Evolutionary conservation across 2,329 filamentous ascomycete genomes (phyloP), one percentile per base, ranked within the genome.

Genomic region (Clarireedia paspali): DNA sequence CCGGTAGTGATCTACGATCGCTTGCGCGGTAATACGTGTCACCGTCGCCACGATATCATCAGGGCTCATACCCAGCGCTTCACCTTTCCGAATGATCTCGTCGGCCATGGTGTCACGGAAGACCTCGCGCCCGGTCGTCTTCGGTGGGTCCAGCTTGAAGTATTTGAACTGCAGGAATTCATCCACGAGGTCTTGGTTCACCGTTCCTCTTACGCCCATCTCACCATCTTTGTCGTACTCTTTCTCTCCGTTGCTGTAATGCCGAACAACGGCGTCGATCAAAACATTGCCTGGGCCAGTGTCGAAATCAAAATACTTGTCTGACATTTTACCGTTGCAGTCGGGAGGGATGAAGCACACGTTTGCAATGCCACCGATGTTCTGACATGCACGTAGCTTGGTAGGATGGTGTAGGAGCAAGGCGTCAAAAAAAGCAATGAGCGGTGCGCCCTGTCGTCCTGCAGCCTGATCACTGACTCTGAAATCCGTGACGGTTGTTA

Each of bases 351-450:
- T 79, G 68, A 83, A 82, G 69, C 77, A 83, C 24, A 84, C 77
- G 60, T 81, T 84, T 30, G 77, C 78, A 44, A 84, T 81, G 34
- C 81, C 80, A 50, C 79, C 23, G 79, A 53, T 84, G 83, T 63
- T 83, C 83, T 84, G 78, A 65, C 80, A 83, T 2, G 77, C 79
- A 26, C 81, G 75, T 6, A 81, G 70, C 66, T 80, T 82, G 4
- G 69, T 77, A 0, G 80, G 76, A 61, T 84, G 78, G 60, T 79
- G 77, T 17, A 84, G 71, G 9, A 83, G 63, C 4, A 82, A 69
- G 0, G 75, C 73, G 60, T 84, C 79, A 62, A 84, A 79, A 61
- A 83, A 81, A 20, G 75, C 78, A 56, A 80, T 77, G 15, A 83
- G 30, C 30, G 30, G 30, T 9, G 30, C 30, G 10, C 77, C 78